These are phyloP conservation scores for Myxozyma mucilagina DNA, from an alignment of 805 yeast species.

Conservation along the genomic window DNA sequence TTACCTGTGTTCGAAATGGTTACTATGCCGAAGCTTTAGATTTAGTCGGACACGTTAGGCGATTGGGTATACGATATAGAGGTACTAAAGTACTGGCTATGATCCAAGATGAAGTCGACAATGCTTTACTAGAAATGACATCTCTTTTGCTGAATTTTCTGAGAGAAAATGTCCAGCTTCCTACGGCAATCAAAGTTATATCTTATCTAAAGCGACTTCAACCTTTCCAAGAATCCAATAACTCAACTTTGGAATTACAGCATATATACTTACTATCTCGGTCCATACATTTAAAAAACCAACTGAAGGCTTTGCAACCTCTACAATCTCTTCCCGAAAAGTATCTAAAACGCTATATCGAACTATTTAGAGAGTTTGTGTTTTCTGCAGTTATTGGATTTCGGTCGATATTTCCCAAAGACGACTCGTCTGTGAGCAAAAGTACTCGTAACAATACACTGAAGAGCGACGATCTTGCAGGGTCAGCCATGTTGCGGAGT, in stretches of 20 bases:
- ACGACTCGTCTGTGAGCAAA: conserved; percentile 23
- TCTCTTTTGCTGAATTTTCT: conserved; percentile 67
- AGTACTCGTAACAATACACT: not conserved
- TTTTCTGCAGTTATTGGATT: conserved; percentile 70
- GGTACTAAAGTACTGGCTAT: conserved; percentile 53
- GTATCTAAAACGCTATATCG: conserved; percentile 75
- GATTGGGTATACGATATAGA: conserved; percentile 70
- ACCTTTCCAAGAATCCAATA: conserved; percentile 37
- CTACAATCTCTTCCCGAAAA: conserved; percentile 57
- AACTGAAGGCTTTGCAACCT: conserved; percentile 59
- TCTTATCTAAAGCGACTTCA: conserved; percentile 68
- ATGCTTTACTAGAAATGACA: conserved; percentile 59
- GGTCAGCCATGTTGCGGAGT: not conserved
- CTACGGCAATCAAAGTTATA: conserved; percentile 74
- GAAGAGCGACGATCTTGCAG: not conserved
- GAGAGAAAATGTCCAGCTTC: conserved; percentile 73
- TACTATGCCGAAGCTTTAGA: conserved; percentile 89
- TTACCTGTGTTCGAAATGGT: conserved; percentile 82
- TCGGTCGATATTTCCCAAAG: conserved; percentile 58
- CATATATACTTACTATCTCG: conserved; percentile 68
- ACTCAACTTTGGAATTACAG: conserved; percentile 45
- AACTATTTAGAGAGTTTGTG: conserved; percentile 79
- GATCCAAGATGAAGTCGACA: conserved; percentile 56
- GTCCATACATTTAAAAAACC: conserved; percentile 62
- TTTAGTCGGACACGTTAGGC: conserved; percentile 68